Conservation (phyloP, 2,329 filamentous ascomycete species). For the Drechslerella stenobrocha region DNA sequence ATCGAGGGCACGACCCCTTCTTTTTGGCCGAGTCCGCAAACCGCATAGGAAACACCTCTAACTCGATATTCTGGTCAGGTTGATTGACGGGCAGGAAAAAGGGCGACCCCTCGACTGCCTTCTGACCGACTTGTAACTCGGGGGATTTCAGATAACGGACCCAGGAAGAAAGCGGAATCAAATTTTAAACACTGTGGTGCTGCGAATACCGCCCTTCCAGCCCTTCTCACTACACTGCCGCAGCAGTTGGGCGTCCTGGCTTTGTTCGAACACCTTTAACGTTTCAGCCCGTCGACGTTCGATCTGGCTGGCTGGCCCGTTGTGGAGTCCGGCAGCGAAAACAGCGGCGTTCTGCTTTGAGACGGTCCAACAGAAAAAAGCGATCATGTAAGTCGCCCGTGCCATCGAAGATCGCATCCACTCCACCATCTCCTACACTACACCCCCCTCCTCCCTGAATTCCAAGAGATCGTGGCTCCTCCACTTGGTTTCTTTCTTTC, state of each 20-base stretch:
- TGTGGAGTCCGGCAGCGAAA: constrained; percentile 47
- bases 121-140: constrained; percentile 47
- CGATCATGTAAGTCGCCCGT: constrained; percentile 48
- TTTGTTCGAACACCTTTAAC: constrained; percentile 52
- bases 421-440: constrained; percentile 53
- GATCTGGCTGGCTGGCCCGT: constrained; percentile 43
- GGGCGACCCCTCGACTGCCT: constrained; percentile 37
- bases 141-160: constrained; percentile 48
- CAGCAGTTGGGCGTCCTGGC: constrained; percentile 52
- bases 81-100: constrained; percentile 47
- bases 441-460: constrained; percentile 49
- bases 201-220: constrained; percentile 32
- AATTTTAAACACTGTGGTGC: constrained; percentile 25
- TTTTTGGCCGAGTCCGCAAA: constrained; percentile 38
- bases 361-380: constrained; percentile 30
- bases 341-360: constrained; percentile 24
- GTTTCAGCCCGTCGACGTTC: constrained; percentile 40
- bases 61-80: constrained; percentile 42
- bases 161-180: constrained; percentile 30
- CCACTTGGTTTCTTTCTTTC: too few species aligned
- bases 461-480: constrained; percentile 50
- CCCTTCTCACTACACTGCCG: constrained; percentile 45
- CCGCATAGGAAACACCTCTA: constrained; percentile 42
- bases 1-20: constrained; percentile 32
- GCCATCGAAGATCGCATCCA: constrained; percentile 50